Percentiles rank a stretch among this genome's conserved stretches.
Evolutionary conservation across 106 monocot species (phyloP).

Genomic region (Apostasia shenzhenica): DNA sequence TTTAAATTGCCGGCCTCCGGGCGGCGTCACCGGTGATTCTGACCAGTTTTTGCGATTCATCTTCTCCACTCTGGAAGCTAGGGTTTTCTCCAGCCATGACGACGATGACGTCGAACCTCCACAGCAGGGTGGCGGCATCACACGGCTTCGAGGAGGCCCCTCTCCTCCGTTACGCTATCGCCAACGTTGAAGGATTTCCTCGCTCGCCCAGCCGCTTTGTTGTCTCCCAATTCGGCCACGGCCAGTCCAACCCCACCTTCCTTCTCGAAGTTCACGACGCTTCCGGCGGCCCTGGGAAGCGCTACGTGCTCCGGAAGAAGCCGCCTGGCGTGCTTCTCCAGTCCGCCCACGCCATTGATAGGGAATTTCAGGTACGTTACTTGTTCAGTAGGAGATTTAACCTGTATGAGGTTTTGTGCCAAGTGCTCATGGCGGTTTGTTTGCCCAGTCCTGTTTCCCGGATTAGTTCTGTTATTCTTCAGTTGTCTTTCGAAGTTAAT

Average conservation of each 20-base stretch:
- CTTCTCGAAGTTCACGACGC: conserved; percentile 45
- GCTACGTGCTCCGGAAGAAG: conserved; percentile 95
- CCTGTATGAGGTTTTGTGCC: background rate
- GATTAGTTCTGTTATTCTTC: no score
- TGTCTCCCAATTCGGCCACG: conserved; percentile 83
- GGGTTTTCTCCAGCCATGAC: conserved; percentile 32
- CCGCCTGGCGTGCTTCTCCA: conserved; percentile 64
- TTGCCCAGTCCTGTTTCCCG: no score
- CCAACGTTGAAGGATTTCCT: conserved; percentile 78
- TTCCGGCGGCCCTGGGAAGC: conserved; percentile 17
- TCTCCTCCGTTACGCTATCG: conserved; percentile 43
- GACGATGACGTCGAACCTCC: conserved; percentile 57
- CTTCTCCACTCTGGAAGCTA: no score
- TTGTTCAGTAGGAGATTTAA: background rate
- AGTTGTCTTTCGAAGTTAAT: no score
- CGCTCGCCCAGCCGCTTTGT: conserved; percentile 20
- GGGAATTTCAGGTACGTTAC: conserved; percentile 65
- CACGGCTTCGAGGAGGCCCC: conserved; percentile 68
- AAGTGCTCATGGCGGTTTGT: no score
- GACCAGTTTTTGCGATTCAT: no score
- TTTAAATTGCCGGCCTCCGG: no score
- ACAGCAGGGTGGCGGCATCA: conserved; percentile 34
- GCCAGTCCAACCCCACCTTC: conserved; percentile 97
- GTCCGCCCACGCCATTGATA: conserved; percentile 92
- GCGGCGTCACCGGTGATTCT: no score